phyloP scores from a whole-genome alignment of 495 filamentous ascomycete genomes.

The Xylaria grammica region DNA sequence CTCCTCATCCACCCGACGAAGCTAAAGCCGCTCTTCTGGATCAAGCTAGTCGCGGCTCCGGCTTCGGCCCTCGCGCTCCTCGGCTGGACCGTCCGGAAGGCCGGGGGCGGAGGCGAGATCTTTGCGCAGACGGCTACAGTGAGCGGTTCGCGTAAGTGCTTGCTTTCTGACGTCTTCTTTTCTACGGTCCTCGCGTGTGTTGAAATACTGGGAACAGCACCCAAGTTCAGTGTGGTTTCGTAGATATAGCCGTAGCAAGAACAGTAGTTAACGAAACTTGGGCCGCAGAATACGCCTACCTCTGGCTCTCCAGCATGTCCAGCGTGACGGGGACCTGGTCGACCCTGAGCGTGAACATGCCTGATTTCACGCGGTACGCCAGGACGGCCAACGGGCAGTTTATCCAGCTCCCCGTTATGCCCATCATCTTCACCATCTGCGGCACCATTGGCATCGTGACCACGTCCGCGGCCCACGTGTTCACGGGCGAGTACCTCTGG shows the following conservation, averaged over 20 bases:
- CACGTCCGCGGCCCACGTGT: conserved; percentile 55
- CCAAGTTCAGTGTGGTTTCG: no score
- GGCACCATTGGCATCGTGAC: conserved; percentile 57
- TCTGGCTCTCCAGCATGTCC: conserved; percentile 52
- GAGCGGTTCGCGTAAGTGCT: conserved; percentile 34
- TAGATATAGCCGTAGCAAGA: no score
- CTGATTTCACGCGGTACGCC: conserved; percentile 67
- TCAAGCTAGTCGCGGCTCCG: conserved; percentile 61
- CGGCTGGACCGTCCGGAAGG: conserved; percentile 56
- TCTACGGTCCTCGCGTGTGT: not conserved
- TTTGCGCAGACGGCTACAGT: conserved; percentile 51
- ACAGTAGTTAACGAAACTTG: not conserved
- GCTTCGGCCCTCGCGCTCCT: conserved; percentile 59
- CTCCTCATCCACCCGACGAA: conserved; percentile 62
- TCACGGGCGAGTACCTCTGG: conserved; percentile 61
- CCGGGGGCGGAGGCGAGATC: conserved; percentile 52
- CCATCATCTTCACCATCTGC: conserved; percentile 63
- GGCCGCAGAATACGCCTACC: conserved; percentile 38
- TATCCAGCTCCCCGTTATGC: conserved; percentile 62
- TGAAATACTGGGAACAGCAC: no score
- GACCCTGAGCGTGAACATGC: conserved; percentile 58
- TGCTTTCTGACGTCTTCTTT: no score
- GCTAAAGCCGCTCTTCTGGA: conserved; percentile 63
- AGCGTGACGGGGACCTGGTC: conserved; percentile 50
- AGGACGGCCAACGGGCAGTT: conserved; percentile 56